A percentile compares a stretch with the other conserved stretches of the same genome.
These are phyloP conservation scores for Plenodomus lindquistii DNA, from an alignment of 2,329 filamentous ascomycete genomes.

Conservation along the genomic window DNA sequence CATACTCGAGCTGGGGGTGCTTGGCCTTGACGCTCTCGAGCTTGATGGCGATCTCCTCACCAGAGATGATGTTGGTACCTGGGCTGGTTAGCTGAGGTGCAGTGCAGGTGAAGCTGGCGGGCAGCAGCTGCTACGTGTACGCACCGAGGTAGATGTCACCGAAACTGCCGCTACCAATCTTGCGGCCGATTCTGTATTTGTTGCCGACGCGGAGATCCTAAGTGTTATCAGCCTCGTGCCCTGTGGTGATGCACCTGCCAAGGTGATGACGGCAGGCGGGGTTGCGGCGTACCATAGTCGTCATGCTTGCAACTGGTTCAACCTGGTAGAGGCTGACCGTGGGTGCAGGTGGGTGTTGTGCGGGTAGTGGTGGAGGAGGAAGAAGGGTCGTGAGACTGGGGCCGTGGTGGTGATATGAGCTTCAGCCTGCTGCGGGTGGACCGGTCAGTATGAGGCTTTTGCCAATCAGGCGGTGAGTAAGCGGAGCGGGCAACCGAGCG, in stretches of 20 bases:
- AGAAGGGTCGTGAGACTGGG: conserved; percentile 23
- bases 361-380: conserved; percentile 11
- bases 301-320: conserved; percentile 53
- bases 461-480: conserved; percentile 49
- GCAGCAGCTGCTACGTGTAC: conserved; percentile 27
- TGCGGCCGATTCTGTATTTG: conserved; percentile 98
- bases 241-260: conserved; percentile 16
- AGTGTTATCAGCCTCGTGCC: conserved; percentile 28
- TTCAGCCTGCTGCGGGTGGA: conserved; percentile 43
- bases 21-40: conserved; percentile 99
- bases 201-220: conserved; percentile 99
- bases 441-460: conserved; percentile 48
- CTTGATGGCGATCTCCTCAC: conserved; percentile 99
- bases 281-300: conserved; percentile 62
- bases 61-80: conserved; percentile 99
- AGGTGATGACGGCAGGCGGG: conserved; percentile 37
- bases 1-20: conserved; percentile 98
- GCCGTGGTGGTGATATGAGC: conserved; percentile 29
- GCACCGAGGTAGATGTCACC: conserved; percentile 93
- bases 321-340: conserved; percentile 42
- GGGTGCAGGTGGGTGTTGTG: conserved; percentile 10
- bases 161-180: conserved; percentile 97
- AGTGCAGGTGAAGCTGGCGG: conserved; percentile 7
- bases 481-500: conserved; percentile 37
- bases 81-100: conserved; percentile 22